A percentile compares a stretch with the other conserved stretches of the same genome.
These are phyloP conservation scores for Colletotrichum aenigma DNA, from an alignment of 2,329 filamentous ascomycete genomes.

Conservation along the genomic window DNA sequence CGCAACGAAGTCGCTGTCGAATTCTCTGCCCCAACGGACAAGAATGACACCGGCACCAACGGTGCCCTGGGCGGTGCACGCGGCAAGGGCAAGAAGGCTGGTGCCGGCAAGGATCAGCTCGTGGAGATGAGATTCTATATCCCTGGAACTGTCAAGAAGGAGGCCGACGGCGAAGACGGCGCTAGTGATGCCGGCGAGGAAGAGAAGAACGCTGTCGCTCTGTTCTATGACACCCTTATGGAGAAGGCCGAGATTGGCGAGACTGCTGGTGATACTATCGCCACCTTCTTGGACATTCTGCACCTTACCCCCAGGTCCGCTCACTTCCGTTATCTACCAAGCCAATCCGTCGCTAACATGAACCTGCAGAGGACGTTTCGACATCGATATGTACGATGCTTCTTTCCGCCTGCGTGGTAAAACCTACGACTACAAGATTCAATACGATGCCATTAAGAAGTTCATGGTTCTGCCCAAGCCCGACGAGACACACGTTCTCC, in stretches of 20 bases:
- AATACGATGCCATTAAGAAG: slow-evolving; percentile 97
- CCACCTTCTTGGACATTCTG: slow-evolving; percentile 94
- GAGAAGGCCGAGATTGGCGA: slow-evolving; percentile 99
- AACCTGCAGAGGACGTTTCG: slow-evolving; percentile 84
- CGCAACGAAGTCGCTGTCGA: slow-evolving; percentile 98
- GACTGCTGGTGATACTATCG: slow-evolving; percentile 97
- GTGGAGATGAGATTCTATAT: slow-evolving; percentile 99
- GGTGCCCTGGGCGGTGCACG: slow-evolving; percentile 75
- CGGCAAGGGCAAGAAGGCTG: slow-evolving; percentile 85
- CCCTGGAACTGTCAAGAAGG: slow-evolving; percentile 83
- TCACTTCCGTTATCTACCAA: not conserved
- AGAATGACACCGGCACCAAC: slow-evolving; percentile 74
- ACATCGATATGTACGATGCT: slow-evolving; percentile 99
- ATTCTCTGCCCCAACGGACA: slow-evolving; percentile 78
- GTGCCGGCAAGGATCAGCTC: slow-evolving; percentile 87
- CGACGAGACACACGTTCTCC: slow-evolving; percentile 95
- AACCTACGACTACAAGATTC: slow-evolving; percentile 99
- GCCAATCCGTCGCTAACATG: slow-evolving; percentile 25
- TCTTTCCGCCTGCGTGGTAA: slow-evolving; percentile 97
- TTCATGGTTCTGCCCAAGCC: slow-evolving; percentile 98
- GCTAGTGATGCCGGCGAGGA: slow-evolving; percentile 70
- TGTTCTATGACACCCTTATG: slow-evolving; percentile 98
- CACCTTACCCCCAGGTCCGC: slow-evolving; percentile 89
- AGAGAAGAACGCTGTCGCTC: slow-evolving; percentile 91
- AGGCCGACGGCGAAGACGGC: slow-evolving; percentile 74